Conservation (phyloP, 371 early-diverging fungal genomes). For the Catenaria anguillulae region DNA sequence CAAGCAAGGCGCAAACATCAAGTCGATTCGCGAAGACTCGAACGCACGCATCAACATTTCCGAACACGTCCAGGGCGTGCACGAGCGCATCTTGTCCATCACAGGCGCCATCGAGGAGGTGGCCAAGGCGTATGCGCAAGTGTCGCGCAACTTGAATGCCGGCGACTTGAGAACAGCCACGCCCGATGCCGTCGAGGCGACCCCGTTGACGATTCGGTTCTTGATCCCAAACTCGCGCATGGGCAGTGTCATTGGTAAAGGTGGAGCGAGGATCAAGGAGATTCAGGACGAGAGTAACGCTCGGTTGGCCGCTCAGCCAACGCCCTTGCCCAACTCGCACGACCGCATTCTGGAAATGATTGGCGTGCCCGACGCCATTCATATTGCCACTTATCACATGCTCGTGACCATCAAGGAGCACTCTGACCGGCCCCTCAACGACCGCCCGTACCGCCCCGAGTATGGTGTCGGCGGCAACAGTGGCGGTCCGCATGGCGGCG, state of each 20-base stretch:
- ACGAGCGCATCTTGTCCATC: slow-evolving; percentile 71
- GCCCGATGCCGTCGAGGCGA: slow-evolving; percentile 20
- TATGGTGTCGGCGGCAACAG: too few relatives aligned
- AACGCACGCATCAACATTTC: slow-evolving; percentile 74
- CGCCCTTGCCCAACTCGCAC: slow-evolving; percentile 24
- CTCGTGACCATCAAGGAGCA: background rate
- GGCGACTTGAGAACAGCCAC: slow-evolving; percentile 23
- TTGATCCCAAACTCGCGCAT: slow-evolving; percentile 57
- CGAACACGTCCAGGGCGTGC: slow-evolving; percentile 64
- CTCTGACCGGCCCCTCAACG: slow-evolving; percentile 8
- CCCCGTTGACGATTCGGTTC: slow-evolving; percentile 43
- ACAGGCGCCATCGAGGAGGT: slow-evolving; percentile 57
- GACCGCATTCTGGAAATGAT: slow-evolving; percentile 22
- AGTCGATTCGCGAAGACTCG: slow-evolving; percentile 60
- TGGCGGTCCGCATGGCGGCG: background rate
- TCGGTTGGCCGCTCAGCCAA: slow-evolving; percentile 19
- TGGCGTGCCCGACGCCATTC: slow-evolving; percentile 38
- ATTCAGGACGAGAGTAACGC: slow-evolving; percentile 26
- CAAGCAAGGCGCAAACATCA: slow-evolving; percentile 69
- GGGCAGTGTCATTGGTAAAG: slow-evolving; percentile 34
- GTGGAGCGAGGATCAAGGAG: slow-evolving; percentile 25
- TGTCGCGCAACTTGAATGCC: slow-evolving; percentile 47
- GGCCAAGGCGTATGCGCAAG: slow-evolving; percentile 57
- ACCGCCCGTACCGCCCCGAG: slow-evolving; percentile 15
- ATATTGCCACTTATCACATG: slow-evolving; percentile 60